phyloP scores from a whole-genome alignment of 2,329 filamentous ascomycete genomes.

The Juglanconis oblonga region DNA sequence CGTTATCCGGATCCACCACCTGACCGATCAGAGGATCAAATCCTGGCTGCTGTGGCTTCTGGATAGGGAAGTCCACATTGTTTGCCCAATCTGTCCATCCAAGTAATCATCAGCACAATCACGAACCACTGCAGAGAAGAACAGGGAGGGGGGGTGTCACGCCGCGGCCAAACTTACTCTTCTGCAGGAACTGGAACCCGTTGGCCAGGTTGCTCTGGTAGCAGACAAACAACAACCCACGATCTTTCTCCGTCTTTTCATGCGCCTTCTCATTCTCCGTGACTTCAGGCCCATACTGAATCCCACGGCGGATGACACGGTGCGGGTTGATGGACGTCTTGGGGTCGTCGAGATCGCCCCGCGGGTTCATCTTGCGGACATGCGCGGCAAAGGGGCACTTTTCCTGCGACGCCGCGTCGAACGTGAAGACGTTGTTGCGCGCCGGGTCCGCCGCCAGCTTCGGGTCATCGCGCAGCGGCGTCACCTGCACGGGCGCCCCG shows the following conservation, averaged over 20 bases:
- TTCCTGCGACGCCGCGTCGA: slow-evolving; percentile 28
- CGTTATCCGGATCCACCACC: slow-evolving; percentile 19
- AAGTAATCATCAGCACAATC: too few relatives aligned
- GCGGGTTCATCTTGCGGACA: slow-evolving; percentile 44
- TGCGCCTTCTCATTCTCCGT: slow-evolving; percentile 29
- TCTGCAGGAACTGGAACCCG: slow-evolving; percentile 39
- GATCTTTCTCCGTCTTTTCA: slow-evolving; percentile 30
- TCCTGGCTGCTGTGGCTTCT: slow-evolving; percentile 24
- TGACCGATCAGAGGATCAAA: slow-evolving; percentile 37
- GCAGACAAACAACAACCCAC: slow-evolving; percentile 42
- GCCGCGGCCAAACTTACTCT: slow-evolving; percentile 23
- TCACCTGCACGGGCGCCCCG: slow-evolving; percentile 33
- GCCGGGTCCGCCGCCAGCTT: slow-evolving; percentile 30
- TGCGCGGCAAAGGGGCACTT: slow-evolving; percentile 45
- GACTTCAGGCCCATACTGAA: slow-evolving; percentile 39
- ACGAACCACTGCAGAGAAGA: too few relatives aligned
- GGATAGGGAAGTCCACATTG: slow-evolving; percentile 20
- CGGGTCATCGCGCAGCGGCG: slow-evolving; percentile 29
- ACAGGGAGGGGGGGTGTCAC: too few relatives aligned
- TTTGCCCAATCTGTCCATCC: slow-evolving; percentile 10
- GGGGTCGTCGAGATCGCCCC: slow-evolving; percentile 31
- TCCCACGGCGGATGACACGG: slow-evolving; percentile 42
- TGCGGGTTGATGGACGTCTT: slow-evolving; percentile 22
- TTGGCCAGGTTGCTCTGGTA: slow-evolving; percentile 41
- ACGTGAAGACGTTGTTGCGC: slow-evolving; percentile 31